These are phyloP conservation scores for Cardamine occulta DNA, from an alignment of 345 rosid species.

Conservation along the genomic window DNA sequence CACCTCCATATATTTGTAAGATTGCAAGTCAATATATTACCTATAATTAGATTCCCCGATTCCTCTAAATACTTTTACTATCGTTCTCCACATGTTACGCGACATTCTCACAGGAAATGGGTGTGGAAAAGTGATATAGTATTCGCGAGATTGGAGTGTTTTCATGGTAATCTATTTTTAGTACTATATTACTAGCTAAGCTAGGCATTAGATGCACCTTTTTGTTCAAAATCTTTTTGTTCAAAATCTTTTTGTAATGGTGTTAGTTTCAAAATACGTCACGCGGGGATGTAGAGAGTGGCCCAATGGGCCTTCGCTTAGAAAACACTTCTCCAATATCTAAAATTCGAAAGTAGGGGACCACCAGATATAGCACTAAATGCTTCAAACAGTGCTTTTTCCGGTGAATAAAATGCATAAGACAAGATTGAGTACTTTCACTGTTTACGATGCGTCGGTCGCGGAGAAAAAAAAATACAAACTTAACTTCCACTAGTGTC, in stretches of 20 bases:
- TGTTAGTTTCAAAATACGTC: not conserved
- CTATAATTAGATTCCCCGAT: conserved; percentile 17
- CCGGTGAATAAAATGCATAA: not conserved
- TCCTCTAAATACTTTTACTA: not conserved
- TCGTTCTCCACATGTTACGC: not conserved
- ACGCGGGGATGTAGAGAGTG: conserved; percentile 4
- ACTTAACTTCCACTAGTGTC: not conserved
- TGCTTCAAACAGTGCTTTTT: not conserved
- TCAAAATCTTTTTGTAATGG: not conserved
- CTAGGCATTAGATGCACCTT: not conserved
- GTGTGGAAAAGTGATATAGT: not conserved
- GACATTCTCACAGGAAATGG: not conserved
- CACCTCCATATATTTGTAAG: conserved; percentile 7
- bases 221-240: no score
- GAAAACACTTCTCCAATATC: not conserved
- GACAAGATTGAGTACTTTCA: not conserved
- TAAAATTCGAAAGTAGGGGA: conserved; percentile 2
- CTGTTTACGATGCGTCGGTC: not conserved
- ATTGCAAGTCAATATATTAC: conserved; percentile 30
- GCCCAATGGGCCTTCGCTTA: conserved; percentile 33
- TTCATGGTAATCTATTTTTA: not conserved
- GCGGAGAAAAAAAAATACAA: not conserved
- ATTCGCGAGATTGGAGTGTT: not conserved
- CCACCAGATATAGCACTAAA: conserved; percentile 14
- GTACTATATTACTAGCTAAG: not conserved